Base-by-base conservation (phyloP, 1,284 basidiomycete species). In the Agroathelia rolfsii region DNA sequence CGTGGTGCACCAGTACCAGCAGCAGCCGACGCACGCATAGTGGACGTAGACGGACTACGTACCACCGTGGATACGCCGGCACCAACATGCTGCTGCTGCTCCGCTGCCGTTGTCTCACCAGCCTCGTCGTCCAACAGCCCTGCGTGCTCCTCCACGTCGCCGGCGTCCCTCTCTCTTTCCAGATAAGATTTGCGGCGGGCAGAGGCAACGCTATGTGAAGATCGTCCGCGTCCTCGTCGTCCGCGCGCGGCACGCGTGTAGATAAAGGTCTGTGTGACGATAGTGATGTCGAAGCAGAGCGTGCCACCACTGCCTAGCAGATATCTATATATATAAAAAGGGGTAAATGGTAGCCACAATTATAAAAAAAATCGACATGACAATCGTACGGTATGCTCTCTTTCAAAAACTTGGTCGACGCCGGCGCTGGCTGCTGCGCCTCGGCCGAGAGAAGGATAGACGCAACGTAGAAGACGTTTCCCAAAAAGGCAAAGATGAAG, bases 401-500 rank as follows among this genome's bases (percentile, higher is more conserved):
- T 44, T 58, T 63, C 14, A 86, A 55, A 46, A 77, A 85, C 12
- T 63, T 60, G 0, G 64, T 61, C 8, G 80, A 69, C 42, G 62
- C 59, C 6, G 67, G 66, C 18, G 66, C 63, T 12, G 81, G 69
- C 20, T 64, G 55, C 35, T 51, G 55, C 32, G 73, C 61, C 32
- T 66, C 62, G 3, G 77, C 72, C 26, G 77, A 80, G 8, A 71
- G 64, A 15, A 93, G 52, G 46, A 94, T 84, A 4, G 88, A 92
- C 26, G 78, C 54, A 35, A 93, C 89, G 52, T 95, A 95, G 51
- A 92, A 87, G 6, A 74, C 58, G 56, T 95, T 96, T 37, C 90
- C 92, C 20, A 86, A 59, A 54, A 95, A 95, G 4, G 92, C 92
- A 51, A 84, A 89, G 28, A 92, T 53, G 54, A 96, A 96, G 13